Conservation (phyloP, 2,329 filamentous ascomycete species). For the Calonectria pseudoturangicola region DNA sequence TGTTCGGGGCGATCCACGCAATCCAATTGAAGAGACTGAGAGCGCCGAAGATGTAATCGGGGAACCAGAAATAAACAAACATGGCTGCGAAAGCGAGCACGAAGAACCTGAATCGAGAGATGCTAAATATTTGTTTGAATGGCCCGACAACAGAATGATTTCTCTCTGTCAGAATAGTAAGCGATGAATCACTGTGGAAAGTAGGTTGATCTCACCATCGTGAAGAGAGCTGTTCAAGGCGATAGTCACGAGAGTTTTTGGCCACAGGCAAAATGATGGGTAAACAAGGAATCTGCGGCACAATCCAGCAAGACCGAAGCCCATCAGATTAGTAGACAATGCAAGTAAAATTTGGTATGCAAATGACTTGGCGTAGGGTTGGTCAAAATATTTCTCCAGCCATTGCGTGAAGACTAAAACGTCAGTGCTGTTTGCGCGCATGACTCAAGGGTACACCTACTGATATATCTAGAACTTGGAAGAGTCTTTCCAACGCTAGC, state of each 20-base stretch:
- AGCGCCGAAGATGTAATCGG: conserved; percentile 45
- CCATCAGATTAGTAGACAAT: conserved; percentile 63
- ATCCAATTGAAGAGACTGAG: conserved; percentile 70
- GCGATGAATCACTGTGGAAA: rapidly evolving
- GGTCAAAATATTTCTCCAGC: conserved; percentile 51
- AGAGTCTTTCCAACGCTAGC: conserved; percentile 48
- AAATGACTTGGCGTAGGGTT: conserved; percentile 48
- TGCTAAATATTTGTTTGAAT: conserved; percentile 46
- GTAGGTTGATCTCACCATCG: conserved; percentile 27
- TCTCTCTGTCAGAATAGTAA: conserved; percentile 19
- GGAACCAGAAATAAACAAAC: conserved; percentile 53
- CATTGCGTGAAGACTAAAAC: conserved; percentile 47
- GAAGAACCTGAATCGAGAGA: conserved; percentile 50
- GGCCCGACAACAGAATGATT: conserved; percentile 43
- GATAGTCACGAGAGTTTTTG: conserved; percentile 58
- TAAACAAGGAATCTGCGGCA: conserved; percentile 71
- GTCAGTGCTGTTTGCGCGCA: neutral
- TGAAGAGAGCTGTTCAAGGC: conserved; percentile 50
- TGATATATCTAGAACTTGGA: conserved; percentile 44
- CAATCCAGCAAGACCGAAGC: conserved; percentile 72
- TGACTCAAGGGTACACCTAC: neutral
- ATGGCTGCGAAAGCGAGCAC: conserved; percentile 44
- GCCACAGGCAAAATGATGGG: conserved; percentile 58
- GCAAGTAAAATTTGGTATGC: conserved; percentile 59
- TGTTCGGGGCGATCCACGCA: conserved; percentile 71